These are phyloP conservation scores for Arthroderma sp. DNA, from an alignment of 2,329 filamentous ascomycete species.

Conservation along the genomic window DNA sequence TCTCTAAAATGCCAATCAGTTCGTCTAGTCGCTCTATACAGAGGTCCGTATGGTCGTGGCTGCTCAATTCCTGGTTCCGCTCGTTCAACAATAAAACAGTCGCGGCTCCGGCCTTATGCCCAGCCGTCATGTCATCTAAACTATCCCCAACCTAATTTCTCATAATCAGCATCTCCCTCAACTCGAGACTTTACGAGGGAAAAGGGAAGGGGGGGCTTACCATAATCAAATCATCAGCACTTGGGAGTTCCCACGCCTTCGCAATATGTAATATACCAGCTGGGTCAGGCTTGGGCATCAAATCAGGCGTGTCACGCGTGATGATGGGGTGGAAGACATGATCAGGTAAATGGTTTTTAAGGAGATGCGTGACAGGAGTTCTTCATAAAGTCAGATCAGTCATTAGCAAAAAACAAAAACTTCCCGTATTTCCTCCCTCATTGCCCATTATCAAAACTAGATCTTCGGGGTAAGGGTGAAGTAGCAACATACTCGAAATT, in stretches of 20 bases:
- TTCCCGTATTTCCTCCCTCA: neutral
- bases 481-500: conserved; percentile 59
- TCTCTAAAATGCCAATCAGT: conserved; percentile 58
- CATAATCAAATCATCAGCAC: conserved; percentile 42
- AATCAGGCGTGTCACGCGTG: conserved; percentile 60
- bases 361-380: conserved; percentile 30
- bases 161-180: conserved; percentile 1
- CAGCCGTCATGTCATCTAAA: conserved; percentile 86
- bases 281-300: conserved; percentile 67
- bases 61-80: conserved; percentile 56
- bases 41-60: conserved; percentile 65
- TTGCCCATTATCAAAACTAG: neutral
- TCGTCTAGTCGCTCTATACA: conserved; percentile 62
- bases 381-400: conserved; percentile 12
- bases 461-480: neutral
- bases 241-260: conserved; percentile 52
- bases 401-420: neutral
- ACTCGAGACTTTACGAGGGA: neutral
- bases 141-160: conserved; percentile 50
- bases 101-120: conserved; percentile 66
- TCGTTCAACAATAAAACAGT: conserved; percentile 81
- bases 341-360: conserved; percentile 58
- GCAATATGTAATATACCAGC: conserved; percentile 82
- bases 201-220: conserved; percentile 22
- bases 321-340: conserved; percentile 64